These are phyloP conservation scores for Mercurialis annua DNA, from an alignment of 345 rosid genomes.

Conservation along the genomic window DNA sequence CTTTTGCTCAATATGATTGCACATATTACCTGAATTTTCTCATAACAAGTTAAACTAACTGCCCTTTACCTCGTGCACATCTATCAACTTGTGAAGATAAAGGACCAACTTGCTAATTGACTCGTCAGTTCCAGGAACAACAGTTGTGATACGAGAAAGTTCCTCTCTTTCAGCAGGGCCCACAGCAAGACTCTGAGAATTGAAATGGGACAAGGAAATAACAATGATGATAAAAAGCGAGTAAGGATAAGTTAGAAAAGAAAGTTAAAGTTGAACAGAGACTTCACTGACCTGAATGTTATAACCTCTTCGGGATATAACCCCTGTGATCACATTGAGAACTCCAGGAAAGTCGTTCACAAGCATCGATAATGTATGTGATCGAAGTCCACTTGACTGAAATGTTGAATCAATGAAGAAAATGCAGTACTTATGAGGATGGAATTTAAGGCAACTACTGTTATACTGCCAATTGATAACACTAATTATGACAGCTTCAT, in stretches of 20 bases:
- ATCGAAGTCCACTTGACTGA: conserved; percentile 70
- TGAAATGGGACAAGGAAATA: neutral
- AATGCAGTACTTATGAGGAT: conserved; percentile 1
- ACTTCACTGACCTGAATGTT: conserved; percentile 66
- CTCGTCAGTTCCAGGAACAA: conserved; percentile 55
- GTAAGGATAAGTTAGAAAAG: conserved; percentile 2
- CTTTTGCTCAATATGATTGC: neutral
- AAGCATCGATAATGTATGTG: conserved; percentile 79
- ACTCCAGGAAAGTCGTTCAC: conserved; percentile 84
- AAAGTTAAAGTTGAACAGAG: conserved; percentile 10
- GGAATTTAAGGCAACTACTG: neutral
- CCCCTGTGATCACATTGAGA: conserved; percentile 75
- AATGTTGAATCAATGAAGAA: conserved; percentile 12
- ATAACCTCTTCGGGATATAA: conserved; percentile 80
- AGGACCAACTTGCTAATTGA: conserved; percentile 58
- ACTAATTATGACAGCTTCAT: neutral
- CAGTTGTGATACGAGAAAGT: conserved; percentile 59
- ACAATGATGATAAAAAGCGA: neutral
- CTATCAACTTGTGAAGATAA: conserved; percentile 55
- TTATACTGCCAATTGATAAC: neutral
- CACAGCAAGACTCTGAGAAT: conserved; percentile 62
- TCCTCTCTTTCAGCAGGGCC: conserved; percentile 60
- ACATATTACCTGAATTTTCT: neutral
- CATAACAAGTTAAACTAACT: neutral
- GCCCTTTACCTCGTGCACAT: conserved; percentile 55